Evolutionary conservation across 805 yeast genomes (phyloP), one percentile per base, ranked within the genome.

Genomic region (Starmerella floris): DNA sequence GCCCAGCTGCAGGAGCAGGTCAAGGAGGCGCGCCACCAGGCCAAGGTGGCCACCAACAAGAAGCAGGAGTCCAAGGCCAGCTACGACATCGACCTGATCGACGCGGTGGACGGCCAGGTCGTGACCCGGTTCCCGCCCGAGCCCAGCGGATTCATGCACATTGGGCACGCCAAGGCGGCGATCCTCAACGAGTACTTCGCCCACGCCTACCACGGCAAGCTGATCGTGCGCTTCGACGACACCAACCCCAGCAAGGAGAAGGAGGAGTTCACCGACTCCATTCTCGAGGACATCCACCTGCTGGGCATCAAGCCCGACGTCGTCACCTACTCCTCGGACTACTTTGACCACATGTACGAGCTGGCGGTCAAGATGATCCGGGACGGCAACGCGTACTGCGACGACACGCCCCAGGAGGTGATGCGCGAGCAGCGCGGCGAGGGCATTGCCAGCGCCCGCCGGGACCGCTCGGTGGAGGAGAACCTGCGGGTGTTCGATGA

Each of bases 381-480:
- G 65, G 94, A 82, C 45, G 97, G 96, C 50, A 79, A 83, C 54
- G 98, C 98, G 35, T 91, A 91, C 69, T 83, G 94, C 70, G 99
- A 91, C 61, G 97, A 91, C 59, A 91, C 99, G 36, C 83, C 87
- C 41, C 75, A 76, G 56, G 97, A 88, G 59, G 72, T 74, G 62
- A 91, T 91, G 99, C 82, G 99, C 69, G 94, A 87, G 60, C 94
- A 91, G 72, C 83, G 99, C 74, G 84, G 83, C 83, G 95, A 84
- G 51, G 99, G 99, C 63, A 77, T 84, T 54, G 79, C 93, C 43
- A 82, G 94, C 39, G 77, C 73, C 38, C 81, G 95, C 69, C 81
- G 98, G 70, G 91, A 85, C 56, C 78, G 95, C 64, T 57, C 88
- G 19, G 81, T 88, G 40, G 96, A 88, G 64, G 98, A 91, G 68